These are phyloP conservation scores for Cadophora malorum DNA, from an alignment of 2,329 filamentous ascomycete species.

Conservation along the genomic window DNA sequence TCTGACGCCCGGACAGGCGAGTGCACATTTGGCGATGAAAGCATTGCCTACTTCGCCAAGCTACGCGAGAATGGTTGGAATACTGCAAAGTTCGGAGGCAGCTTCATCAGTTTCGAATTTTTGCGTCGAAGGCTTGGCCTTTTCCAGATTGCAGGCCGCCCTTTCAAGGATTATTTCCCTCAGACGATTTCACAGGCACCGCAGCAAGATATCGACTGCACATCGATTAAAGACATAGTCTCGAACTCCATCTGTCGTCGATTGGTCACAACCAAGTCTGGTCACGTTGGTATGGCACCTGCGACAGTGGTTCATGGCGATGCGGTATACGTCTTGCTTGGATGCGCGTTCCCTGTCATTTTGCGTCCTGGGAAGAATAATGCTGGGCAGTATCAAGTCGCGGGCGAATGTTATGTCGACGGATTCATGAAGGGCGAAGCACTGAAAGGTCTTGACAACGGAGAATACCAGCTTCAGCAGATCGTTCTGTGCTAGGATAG, in stretches of 20 bases:
- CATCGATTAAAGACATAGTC: conserved; percentile 5
- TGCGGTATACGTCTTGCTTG: conserved; percentile 32
- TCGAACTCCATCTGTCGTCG: conserved; percentile 24
- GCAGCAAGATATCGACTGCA: background rate
- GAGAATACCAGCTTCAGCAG: conserved; percentile 1
- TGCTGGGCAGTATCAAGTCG: conserved; percentile 17
- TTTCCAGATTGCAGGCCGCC: background rate
- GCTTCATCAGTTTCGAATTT: background rate
- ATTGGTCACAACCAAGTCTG: conserved; percentile 18
- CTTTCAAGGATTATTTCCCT: conserved; percentile 9
- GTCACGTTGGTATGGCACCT: conserved; percentile 28
- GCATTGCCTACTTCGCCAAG: conserved; percentile 6
- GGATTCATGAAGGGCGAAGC: conserved; percentile 35
- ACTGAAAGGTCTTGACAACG: background rate
- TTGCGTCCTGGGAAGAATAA: conserved; percentile 22
- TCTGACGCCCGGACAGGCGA: background rate
- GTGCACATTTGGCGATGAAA: background rate
- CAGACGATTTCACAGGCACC: background rate
- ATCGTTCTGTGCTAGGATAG: background rate
- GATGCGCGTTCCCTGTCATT: conserved; percentile 34
- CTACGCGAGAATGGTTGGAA: background rate
- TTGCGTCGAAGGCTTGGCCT: background rate
- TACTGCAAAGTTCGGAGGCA: background rate
- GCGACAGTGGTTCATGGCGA: conserved; percentile 28
- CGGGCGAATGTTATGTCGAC: conserved; percentile 35